Conservation (phyloP, 2,329 filamentous ascomycete genomes). For the Penicillium occitanis region DNA sequence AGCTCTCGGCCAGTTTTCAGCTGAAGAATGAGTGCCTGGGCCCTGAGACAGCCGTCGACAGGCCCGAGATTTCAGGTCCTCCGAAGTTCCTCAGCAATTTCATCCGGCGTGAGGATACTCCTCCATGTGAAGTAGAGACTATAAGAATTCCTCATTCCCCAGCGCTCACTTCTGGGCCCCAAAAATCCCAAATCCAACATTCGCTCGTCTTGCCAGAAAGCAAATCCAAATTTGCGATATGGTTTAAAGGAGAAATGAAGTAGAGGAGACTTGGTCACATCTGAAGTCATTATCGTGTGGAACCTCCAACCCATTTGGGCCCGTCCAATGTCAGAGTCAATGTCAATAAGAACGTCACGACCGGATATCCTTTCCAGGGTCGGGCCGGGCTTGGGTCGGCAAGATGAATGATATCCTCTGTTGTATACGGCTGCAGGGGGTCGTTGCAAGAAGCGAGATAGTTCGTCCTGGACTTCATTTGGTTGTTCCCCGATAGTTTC, state of each 20-base stretch:
- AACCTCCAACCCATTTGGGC: background rate
- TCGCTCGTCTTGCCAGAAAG: background rate
- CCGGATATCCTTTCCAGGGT: background rate
- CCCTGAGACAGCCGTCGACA: background rate
- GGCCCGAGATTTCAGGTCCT: background rate
- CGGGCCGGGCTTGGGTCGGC: background rate
- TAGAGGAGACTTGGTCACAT: background rate
- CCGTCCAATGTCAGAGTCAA: background rate
- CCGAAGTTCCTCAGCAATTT: background rate
- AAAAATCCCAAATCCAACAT: background rate
- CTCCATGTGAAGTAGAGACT: background rate
- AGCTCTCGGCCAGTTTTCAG: background rate
- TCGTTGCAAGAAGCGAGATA: background rate
- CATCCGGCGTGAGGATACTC: background rate
- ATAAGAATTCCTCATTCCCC: background rate
- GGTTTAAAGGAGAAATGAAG: background rate
- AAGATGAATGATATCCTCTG: background rate
- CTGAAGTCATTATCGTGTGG: background rate
- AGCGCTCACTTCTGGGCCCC: background rate
- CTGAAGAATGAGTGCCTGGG: background rate
- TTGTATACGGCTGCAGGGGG: background rate
- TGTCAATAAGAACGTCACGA: background rate
- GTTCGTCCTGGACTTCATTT: background rate
- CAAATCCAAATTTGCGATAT: background rate
- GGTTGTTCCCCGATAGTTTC: background rate